phyloP scores from a whole-genome alignment of 805 yeast species.

The Candida nanaspora region DNA sequence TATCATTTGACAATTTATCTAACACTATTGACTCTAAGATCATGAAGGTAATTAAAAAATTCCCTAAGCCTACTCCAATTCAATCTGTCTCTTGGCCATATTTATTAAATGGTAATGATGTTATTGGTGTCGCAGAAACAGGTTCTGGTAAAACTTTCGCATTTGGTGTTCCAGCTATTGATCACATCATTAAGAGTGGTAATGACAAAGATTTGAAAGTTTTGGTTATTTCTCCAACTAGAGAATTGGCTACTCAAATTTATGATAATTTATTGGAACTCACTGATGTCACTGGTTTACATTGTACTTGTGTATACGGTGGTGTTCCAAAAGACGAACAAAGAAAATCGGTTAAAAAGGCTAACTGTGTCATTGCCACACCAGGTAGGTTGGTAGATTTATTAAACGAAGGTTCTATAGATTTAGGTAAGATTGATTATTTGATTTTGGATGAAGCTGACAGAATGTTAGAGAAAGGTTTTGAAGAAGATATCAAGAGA shows the following conservation, averaged over 20 bases:
- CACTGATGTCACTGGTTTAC: slow-evolving; percentile 52
- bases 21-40: slow-evolving; percentile 45
- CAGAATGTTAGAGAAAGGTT: slow-evolving; percentile 97
- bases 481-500: slow-evolving; percentile 89
- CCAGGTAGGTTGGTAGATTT: slow-evolving; percentile 96
- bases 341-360: slow-evolving; percentile 51
- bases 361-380: slow-evolving; percentile 87
- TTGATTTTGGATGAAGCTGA: slow-evolving; percentile 96
- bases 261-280: slow-evolving; percentile 72
- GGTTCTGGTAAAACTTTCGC: slow-evolving; percentile 98
- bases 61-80: slow-evolving; percentile 90
- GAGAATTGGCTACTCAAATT: slow-evolving; percentile 94
- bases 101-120: slow-evolving; percentile 84
- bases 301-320: slow-evolving; percentile 86
- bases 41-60: slow-evolving; percentile 54
- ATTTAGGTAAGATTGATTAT: slow-evolving; percentile 60
- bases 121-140: slow-evolving; percentile 94
- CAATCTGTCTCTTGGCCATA: slow-evolving; percentile 89
- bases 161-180: slow-evolving; percentile 94
- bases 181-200: slow-evolving; percentile 45
- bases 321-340: slow-evolving; percentile 97
- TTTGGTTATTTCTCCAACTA: slow-evolving; percentile 88
- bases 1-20: slow-evolving; percentile 57
- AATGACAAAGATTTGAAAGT: slow-evolving; percentile 55
- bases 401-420: slow-evolving; percentile 78